These are phyloP conservation scores for Sordariomycetes sp. DNA, from an alignment of 2,329 filamentous ascomycete species.

Conservation along the genomic window DNA sequence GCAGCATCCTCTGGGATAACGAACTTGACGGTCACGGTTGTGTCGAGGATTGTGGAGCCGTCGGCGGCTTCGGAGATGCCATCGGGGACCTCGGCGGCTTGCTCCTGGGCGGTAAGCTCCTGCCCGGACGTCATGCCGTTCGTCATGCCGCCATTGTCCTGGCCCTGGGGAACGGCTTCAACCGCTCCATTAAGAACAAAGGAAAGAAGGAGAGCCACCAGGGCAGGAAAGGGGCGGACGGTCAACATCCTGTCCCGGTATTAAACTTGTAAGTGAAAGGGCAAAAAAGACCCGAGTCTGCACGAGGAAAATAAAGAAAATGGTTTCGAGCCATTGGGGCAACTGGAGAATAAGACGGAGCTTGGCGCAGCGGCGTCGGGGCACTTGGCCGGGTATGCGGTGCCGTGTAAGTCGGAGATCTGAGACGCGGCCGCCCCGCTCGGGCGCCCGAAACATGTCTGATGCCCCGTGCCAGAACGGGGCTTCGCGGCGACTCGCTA, in stretches of 20 bases:
- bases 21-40: slow-evolving; percentile 42
- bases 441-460: no score
- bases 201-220: slow-evolving; percentile 7
- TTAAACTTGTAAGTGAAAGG: no score
- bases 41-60: slow-evolving; percentile 44
- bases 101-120: slow-evolving; percentile 4
- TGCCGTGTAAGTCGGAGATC: no score
- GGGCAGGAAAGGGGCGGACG: slow-evolving; percentile 3
- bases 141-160: background rate
- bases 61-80: slow-evolving; percentile 34
- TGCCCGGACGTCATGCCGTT: background rate
- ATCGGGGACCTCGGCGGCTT: slow-evolving; percentile 8
- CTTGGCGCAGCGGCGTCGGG: no score
- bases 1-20: slow-evolving; percentile 5
- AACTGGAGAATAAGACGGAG: no score
- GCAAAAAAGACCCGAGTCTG: no score
- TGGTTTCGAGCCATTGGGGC: no score
- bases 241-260: slow-evolving; percentile 1
- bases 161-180: slow-evolving; percentile 5
- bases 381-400: no score
- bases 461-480: no score
- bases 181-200: background rate
- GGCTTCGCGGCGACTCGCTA: no score
- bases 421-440: no score
- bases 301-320: no score